These are phyloP conservation scores for Rosa chinensis DNA, from an alignment of 306 rosid genomes.

Conservation along the genomic window DNA sequence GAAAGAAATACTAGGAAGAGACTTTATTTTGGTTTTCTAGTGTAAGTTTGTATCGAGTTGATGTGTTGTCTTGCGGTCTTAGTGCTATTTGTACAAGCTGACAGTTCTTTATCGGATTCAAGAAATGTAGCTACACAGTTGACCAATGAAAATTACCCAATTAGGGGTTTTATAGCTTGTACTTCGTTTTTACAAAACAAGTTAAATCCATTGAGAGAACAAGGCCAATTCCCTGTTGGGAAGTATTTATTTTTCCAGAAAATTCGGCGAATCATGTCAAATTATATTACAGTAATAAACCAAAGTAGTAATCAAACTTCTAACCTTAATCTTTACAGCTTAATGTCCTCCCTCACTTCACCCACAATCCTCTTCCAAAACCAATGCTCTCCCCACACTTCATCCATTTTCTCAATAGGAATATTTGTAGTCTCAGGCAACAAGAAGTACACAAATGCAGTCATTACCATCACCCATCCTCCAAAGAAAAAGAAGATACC, in stretches of 20 bases:
- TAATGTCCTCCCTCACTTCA: conserved; percentile 2
- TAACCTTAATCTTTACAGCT: not conserved
- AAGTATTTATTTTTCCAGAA: not conserved
- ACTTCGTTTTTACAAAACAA: not conserved
- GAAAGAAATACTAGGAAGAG: not conserved
- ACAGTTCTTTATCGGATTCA: not conserved
- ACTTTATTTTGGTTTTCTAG: not conserved
- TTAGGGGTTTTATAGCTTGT: not conserved
- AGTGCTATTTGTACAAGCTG: not conserved
- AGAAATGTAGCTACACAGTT: not conserved
- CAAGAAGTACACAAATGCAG: conserved; percentile 46
- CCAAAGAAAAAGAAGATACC: conserved; percentile 67
- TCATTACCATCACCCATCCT: conserved; percentile 59
- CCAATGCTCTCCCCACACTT: conserved; percentile 55
- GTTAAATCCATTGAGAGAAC: not conserved
- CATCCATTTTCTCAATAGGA: conserved; percentile 64
- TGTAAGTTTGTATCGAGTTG: conserved; percentile 1
- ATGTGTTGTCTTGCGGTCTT: not conserved
- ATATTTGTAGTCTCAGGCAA: conserved; percentile 62
- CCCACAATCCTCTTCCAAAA: conserved; percentile 56
- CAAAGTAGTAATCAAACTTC: not conserved
- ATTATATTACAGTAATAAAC: not conserved
- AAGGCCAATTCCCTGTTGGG: not conserved
- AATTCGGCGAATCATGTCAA: not conserved
- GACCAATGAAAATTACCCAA: not conserved